Base-by-base conservation (phyloP, 2,329 filamentous ascomycete species). In the Fusarium sp. region DNA sequence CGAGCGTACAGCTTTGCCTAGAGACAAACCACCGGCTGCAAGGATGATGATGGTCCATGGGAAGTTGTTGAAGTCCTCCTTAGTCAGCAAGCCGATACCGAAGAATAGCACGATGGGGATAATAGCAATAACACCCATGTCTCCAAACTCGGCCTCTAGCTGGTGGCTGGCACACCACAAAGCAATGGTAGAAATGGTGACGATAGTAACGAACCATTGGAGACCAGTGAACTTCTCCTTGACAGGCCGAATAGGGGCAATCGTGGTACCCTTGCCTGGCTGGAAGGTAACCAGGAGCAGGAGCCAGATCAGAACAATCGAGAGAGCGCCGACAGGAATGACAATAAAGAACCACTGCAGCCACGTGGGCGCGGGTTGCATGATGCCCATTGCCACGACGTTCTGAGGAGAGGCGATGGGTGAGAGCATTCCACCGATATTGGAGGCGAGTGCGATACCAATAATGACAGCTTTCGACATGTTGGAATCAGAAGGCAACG, bases 11-110 rank as follows among this genome's bases (percentile, higher is more conserved):
- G 96, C 94, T 82, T 97, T 98, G 64, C 96, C 96, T 0, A 99
- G 90, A 3, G 95, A 95, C 39, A 99, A 85, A 13, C 96, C 96
- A 52, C 96, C 96, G 1, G 96, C 96, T 1, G 96, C 96, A 26
- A 99, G 91, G 79, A 99, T 98, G 83, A 99, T 98, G 83, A 99
- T 99, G 26, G 97, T 99, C 96, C 96, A 99, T 44, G 98, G 92
- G 83, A 99, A 99, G 83, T 99, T 99, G 87, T 99, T 99, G 82
- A 99, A 99, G 84, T 99, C 96, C 83, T 98, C 96, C 84, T 98
- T 99, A 55, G 95, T 98, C 38, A 99, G 87, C 75, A 98, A 96
- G 17, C 96, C 96, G 5, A 95, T 95, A 62, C 96, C 96, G 78
- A 99, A 99, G 88, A 99, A 99, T 47, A 98, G 87, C 7, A 97